phyloP scores from a whole-genome alignment of 2,329 filamentous ascomycete species.

The Botrytis aclada region DNA sequence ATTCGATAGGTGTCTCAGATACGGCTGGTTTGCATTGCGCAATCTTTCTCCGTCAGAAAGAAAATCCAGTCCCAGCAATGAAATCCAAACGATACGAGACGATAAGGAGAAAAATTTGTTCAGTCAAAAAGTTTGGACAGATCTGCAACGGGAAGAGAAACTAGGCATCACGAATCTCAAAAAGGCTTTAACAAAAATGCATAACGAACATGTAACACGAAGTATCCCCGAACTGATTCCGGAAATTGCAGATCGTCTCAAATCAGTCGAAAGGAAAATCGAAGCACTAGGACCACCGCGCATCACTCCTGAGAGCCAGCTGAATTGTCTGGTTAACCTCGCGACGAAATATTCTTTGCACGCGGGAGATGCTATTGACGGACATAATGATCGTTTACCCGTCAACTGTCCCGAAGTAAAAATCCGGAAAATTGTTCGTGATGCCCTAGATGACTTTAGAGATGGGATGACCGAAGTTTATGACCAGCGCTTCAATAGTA shows the following conservation, averaged over 20 bases:
- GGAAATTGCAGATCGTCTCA: neutral
- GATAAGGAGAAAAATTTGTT: neutral
- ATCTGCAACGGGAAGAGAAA: neutral
- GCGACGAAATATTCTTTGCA: neutral
- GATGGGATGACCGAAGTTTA: neutral
- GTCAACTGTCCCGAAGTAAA: neutral
- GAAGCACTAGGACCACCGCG: neutral
- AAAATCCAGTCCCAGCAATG: neutral
- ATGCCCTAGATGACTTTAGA: neutral
- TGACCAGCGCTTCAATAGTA: neutral
- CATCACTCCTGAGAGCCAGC: neutral
- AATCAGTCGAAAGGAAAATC: neutral
- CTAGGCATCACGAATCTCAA: conserved; percentile 7
- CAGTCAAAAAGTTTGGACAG: neutral
- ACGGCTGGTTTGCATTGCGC: conserved; percentile 8
- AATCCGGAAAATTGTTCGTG: conserved; percentile 2
- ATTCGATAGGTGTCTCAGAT: neutral
- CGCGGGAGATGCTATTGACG: conserved; percentile 3
- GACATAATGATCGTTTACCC: conserved; percentile 1
- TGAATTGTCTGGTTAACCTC: neutral
- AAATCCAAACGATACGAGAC: neutral
- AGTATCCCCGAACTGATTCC: conserved; percentile 19
- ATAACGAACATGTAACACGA: conserved; percentile 14
- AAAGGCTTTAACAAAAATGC: conserved; percentile 7
- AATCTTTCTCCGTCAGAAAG: neutral